Evolutionary conservation across 495 filamentous ascomycete species (phyloP).

Genomic region (Aspergillus ellipticus): DNA sequence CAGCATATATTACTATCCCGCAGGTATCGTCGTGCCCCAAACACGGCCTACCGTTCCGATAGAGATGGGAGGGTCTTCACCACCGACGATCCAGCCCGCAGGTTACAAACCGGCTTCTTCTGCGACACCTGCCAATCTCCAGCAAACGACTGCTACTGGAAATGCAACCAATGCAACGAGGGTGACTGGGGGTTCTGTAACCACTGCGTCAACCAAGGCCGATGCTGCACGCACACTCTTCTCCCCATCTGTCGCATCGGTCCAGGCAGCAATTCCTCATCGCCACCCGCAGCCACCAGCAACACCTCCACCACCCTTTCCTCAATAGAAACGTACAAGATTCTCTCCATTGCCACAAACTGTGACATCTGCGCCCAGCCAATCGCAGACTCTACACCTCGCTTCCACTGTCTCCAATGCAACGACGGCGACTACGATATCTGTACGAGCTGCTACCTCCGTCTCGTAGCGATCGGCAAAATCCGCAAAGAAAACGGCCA

Average conservation of each 20-base stretch:
- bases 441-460: conserved; percentile 70
- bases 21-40: conserved; percentile 59
- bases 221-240: conserved; percentile 72
- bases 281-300: neutral
- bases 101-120: conserved; percentile 77
- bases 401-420: conserved; percentile 73
- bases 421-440: conserved; percentile 79
- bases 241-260: conserved; percentile 57
- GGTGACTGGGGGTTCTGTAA: conserved; percentile 92
- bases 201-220: conserved; percentile 70
- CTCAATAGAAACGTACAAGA: conserved; percentile 45
- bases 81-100: conserved; percentile 58
- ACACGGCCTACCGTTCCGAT: conserved; percentile 22
- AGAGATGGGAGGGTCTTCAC: conserved; percentile 42
- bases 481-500: conserved; percentile 71
- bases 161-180: conserved; percentile 77
- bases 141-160: conserved; percentile 78
- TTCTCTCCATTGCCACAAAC: conserved; percentile 62
- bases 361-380: conserved; percentile 71
- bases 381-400: conserved; percentile 62
- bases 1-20: conserved; percentile 67
- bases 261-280: conserved; percentile 12
- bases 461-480: conserved; percentile 53
- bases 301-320: neutral
- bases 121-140: conserved; percentile 69